phyloP scores from a whole-genome alignment of 371 early-diverging fungal species.

The Umbelopsis sp. region DNA sequence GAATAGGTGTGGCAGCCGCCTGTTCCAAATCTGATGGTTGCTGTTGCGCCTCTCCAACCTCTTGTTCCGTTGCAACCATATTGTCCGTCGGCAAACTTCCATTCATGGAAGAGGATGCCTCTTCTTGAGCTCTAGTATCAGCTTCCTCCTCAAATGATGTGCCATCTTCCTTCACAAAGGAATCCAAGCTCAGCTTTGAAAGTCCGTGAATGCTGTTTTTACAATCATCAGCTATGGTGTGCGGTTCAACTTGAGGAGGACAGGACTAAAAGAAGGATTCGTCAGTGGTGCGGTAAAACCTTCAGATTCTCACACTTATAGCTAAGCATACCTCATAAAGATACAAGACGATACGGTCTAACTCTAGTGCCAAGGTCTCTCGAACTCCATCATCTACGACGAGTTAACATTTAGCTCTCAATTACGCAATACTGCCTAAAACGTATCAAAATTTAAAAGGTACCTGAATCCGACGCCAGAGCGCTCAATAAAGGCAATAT shows the following conservation, averaged over 20 bases:
- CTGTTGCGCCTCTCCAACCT: conserved; percentile 13
- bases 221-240: background rate
- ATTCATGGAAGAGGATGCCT: background rate
- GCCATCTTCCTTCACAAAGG: background rate
- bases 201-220: conserved; percentile 7
- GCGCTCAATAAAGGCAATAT: conserved; percentile 38
- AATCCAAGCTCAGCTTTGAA: conserved; percentile 17
- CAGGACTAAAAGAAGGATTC: background rate
- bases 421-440: background rate
- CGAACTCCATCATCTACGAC: conserved; percentile 37
- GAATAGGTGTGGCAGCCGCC: conserved; percentile 5
- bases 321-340: conserved; percentile 35
- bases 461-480: conserved; percentile 38
- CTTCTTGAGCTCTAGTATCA: background rate
- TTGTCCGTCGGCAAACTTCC: background rate
- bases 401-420: background rate
- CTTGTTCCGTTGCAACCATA: conserved; percentile 5
- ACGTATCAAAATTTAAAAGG: background rate
- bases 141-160: background rate
- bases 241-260: background rate
- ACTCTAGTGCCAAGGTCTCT: conserved; percentile 36
- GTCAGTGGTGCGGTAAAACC: background rate
- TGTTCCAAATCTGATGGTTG: conserved; percentile 5
- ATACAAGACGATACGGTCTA: conserved; percentile 39
- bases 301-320: too few relatives aligned